phyloP scores from a whole-genome alignment of 2,329 filamentous ascomycete species.

The Trichophyton benhamiae region DNA sequence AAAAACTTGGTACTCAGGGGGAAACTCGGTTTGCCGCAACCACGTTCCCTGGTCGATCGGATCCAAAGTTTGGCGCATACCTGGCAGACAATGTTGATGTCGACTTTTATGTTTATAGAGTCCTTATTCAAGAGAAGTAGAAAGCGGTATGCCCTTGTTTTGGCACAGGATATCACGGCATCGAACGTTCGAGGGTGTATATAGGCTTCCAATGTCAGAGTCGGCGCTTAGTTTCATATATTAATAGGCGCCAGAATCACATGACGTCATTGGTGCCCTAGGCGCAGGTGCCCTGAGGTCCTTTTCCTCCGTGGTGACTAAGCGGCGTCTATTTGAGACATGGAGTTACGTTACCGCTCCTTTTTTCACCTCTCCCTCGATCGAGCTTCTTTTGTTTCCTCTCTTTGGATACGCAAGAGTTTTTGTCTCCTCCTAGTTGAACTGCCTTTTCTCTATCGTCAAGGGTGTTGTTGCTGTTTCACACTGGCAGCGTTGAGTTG shows the following conservation, averaged over 20 bases:
- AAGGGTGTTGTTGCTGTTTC: background rate
- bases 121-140: conserved; percentile 9
- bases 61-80: conserved; percentile 12
- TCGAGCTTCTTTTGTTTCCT: background rate
- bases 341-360: background rate
- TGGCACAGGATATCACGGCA: background rate
- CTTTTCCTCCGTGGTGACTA: background rate
- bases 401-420: background rate
- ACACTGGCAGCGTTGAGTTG: background rate
- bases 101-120: conserved; percentile 9
- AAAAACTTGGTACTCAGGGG: conserved; percentile 8
- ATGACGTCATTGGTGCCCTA: background rate
- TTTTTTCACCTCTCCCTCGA: background rate
- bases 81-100: conserved; percentile 7
- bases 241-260: background rate
- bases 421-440: background rate
- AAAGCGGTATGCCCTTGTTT: background rate
- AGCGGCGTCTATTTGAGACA: background rate
- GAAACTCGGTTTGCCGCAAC: conserved; percentile 8
- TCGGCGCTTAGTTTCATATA: background rate
- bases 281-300: too few relatives aligned
- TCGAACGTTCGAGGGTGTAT: too few relatives aligned
- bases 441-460: background rate
- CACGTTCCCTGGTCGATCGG: conserved; percentile 10
- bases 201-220: background rate